Percentiles rank a stretch among this genome's conserved stretches.
Conservation (phyloP, 2,329 filamentous ascomycete genomes). For the Trichophyton benhamiae region DNA sequence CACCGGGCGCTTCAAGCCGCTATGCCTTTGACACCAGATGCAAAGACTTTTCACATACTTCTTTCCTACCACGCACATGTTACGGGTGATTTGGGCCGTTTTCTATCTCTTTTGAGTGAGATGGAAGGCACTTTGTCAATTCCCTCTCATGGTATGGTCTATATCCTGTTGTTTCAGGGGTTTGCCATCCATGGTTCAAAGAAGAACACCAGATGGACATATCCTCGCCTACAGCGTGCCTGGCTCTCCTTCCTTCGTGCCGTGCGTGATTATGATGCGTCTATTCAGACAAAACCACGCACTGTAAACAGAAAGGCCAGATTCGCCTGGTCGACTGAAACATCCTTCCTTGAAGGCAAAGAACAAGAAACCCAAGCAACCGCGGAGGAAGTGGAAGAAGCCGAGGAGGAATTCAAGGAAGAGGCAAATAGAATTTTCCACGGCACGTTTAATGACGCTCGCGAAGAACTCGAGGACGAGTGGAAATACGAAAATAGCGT, state of each 20-base stretch:
- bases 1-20: constrained; percentile 52
- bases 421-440: neutral
- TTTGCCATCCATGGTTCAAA: constrained; percentile 62
- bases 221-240: constrained; percentile 52
- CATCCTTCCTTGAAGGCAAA: neutral
- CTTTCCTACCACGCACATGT: constrained; percentile 59
- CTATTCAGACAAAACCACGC: constrained; percentile 13
- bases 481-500: constrained; percentile 28
- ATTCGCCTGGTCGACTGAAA: constrained; percentile 10
- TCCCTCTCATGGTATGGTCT: constrained; percentile 62
- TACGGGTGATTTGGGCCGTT: constrained; percentile 58
- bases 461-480: constrained; percentile 15
- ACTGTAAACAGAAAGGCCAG: constrained; percentile 10
- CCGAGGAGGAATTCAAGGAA: neutral
- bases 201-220: constrained; percentile 58
- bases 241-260: constrained; percentile 50
- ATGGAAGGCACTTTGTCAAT: constrained; percentile 58
- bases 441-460: neutral
- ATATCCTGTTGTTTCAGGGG: constrained; percentile 68
- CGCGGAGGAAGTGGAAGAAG: neutral
- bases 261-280: constrained; percentile 26
- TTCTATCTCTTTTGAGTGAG: constrained; percentile 62
- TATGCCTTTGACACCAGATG: constrained; percentile 58
- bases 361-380: neutral
- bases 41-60: constrained; percentile 67